Base-by-base conservation (phyloP, 2,329 filamentous ascomycete species). In the Fusarium brevicatenulatum region DNA sequence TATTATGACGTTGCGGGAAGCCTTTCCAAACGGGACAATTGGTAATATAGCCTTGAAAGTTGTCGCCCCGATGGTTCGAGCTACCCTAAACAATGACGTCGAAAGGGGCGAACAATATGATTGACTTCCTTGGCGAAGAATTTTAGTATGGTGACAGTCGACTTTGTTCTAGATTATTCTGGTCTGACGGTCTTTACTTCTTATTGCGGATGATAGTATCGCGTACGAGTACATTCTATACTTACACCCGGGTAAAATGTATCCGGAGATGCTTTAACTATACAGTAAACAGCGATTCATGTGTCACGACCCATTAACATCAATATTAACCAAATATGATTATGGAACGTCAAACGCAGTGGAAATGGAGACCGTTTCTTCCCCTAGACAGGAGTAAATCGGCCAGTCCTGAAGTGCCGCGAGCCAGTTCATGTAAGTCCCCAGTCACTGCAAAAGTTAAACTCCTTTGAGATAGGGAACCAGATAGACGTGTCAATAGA, bases 71-170 rank as follows among this genome's bases (percentile, higher is more conserved):
- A 21, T 46, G 30, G 39, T 5, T 19, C 23, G 8, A n/a, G 16
- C 57, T 68, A 68, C 66, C 64, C 66, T 69, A 25, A 28, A 64
- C 25, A 40, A 34, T 21, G 16, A 28, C 34, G 23, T 54, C 18
- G 34, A 25, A 21, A 15, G 36, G 5, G 30, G 11, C 21, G 19
- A 28, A n/a, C 47, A 46, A 5, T 12, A 34, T 32, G 32, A 47
- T 21, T 28, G 44, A 12, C 28, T 42, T 28, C 13, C 23, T 36
- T 49, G 30, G 23, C 40, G 19, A 28, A 36, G 23, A 49, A 18
- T n/a, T 36, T 49, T 57, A 21, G 19, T 15, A 49, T 18, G 13
- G 19, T 18, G 13, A 25, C 16, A 18, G 43, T 36, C 23, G 9
- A 49, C 12, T 49, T 28, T 19, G 21, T 49, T 16, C 30, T 49